Evolutionary conservation across 495 filamentous ascomycete genomes (phyloP).

Genomic region (Cenococcum geophilum): DNA sequence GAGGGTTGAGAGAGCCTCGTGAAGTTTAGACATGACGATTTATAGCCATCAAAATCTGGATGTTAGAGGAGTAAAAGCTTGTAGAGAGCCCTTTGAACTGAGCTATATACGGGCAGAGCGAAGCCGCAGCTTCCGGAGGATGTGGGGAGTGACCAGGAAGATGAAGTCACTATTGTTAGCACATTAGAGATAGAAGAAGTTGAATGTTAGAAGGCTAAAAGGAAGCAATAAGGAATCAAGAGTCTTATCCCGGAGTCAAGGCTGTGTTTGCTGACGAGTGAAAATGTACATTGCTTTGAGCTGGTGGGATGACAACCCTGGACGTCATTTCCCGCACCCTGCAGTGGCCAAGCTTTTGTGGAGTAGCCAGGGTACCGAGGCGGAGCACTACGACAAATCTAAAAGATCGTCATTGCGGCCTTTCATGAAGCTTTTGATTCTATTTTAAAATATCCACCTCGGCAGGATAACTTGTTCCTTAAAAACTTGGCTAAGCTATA

Average conservation of each 20-base stretch:
- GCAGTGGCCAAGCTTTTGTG: background rate
- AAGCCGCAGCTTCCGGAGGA: background rate
- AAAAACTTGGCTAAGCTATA: too few relatives aligned
- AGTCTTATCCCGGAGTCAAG: background rate
- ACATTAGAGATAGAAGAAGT: background rate
- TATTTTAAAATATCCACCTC: too few relatives aligned
- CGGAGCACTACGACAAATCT: background rate
- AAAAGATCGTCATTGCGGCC: too few relatives aligned
- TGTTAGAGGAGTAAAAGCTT: background rate
- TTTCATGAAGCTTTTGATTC: too few relatives aligned
- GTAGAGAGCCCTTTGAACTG: background rate
- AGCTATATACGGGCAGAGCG: background rate
- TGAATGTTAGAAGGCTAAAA: background rate
- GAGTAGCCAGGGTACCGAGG: background rate
- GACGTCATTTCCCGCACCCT: background rate
- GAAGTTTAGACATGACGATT: slow-evolving; percentile 43
- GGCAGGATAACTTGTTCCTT: too few relatives aligned
- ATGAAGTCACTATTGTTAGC: background rate
- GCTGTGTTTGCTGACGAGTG: background rate
- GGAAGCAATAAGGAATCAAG: background rate
- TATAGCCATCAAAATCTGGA: background rate
- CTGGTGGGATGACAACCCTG: background rate
- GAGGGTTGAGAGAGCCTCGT: slow-evolving; percentile 71
- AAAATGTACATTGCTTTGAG: background rate
- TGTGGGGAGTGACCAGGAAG: background rate